Percentiles rank a stretch among this genome's conserved stretches.
Conservation (phyloP, 192 early-diverging fungal species). For the Backusella tuberculispora region DNA sequence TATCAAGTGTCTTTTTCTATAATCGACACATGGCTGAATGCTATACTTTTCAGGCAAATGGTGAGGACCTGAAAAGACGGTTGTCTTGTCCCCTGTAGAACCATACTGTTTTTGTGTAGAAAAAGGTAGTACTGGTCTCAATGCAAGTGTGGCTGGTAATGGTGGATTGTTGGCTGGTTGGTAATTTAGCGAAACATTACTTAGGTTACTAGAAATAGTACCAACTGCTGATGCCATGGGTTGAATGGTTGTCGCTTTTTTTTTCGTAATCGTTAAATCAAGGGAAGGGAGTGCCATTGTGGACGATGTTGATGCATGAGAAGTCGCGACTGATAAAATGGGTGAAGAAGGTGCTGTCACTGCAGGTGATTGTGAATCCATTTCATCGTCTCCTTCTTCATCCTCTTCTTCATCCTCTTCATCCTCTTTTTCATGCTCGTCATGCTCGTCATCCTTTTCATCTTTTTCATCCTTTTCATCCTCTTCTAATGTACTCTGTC, state of each 20-base stretch:
- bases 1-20: slow-evolving; percentile 7
- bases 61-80: background rate
- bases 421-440: background rate
- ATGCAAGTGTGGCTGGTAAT: background rate
- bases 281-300: background rate
- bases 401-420: background rate
- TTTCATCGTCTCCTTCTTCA: background rate
- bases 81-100: background rate
- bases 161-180: background rate
- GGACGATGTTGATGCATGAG: background rate
- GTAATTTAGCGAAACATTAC: background rate
- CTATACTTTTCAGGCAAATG: slow-evolving; percentile 6
- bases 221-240: background rate
- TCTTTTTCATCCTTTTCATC: background rate
- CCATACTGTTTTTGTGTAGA: background rate
- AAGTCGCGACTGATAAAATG: background rate
- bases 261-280: background rate
- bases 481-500: no score
- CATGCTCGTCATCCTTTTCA: background rate
- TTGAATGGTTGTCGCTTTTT: background rate
- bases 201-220: background rate
- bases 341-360: background rate
- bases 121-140: background rate
- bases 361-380: slow-evolving; percentile 7
- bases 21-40: background rate